Percentiles rank a stretch among this genome's conserved stretches.
Conservation (phyloP, 306 rosid species). For the Morella rubra region DNA sequence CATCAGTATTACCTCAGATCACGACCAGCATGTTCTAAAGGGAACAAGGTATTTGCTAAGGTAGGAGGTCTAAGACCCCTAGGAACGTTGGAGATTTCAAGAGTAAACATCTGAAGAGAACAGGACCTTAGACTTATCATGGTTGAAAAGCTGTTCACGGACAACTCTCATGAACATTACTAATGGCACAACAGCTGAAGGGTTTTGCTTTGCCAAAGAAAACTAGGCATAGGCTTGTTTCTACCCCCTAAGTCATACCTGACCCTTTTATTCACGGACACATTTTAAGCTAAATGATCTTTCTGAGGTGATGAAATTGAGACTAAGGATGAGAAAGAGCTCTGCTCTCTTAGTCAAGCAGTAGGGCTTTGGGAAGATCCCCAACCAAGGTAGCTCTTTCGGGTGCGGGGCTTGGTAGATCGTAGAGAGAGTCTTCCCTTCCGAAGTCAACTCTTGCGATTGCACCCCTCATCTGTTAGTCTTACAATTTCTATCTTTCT, state of each 20-base stretch:
- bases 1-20: background rate
- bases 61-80: background rate
- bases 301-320: background rate
- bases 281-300: background rate
- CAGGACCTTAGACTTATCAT: background rate
- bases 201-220: background rate
- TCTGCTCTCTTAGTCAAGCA: too few relatives aligned
- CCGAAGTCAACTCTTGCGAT: too few relatives aligned
- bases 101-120: background rate
- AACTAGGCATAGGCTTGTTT: background rate
- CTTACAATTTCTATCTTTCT: too few relatives aligned
- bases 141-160: background rate
- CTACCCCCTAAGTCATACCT: too few relatives aligned
- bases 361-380: too few relatives aligned
- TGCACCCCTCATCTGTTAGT: too few relatives aligned
- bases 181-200: background rate
- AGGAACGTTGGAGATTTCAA: too few relatives aligned
- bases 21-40: background rate
- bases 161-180: background rate
- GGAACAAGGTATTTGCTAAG: too few relatives aligned
- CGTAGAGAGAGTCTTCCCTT: too few relatives aligned
- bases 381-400: too few relatives aligned
- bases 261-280: background rate
- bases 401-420: too few relatives aligned
- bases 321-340: background rate